Conservation (phyloP, 192 early-diverging fungal species). For the Borealophlyctis nickersoniae region DNA sequence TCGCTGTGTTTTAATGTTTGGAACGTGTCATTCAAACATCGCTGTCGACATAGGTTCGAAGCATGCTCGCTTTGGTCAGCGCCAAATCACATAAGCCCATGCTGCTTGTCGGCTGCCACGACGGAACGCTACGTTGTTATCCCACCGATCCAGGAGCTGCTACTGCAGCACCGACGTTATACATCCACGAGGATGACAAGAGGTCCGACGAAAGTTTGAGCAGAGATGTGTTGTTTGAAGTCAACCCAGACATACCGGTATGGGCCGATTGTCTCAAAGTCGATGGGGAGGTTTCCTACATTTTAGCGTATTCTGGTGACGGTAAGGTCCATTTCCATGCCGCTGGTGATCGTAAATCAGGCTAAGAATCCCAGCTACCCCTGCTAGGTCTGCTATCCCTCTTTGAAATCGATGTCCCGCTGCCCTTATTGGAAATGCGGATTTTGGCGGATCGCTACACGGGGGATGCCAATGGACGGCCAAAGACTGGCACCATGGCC, state of each 20-base stretch:
- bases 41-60: neutral
- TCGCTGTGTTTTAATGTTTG: neutral
- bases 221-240: too few relatives aligned
- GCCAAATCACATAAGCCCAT: constrained; percentile 14
- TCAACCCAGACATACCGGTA: too few relatives aligned
- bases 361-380: neutral
- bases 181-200: constrained; percentile 18
- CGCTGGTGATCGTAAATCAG: neutral
- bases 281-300: neutral
- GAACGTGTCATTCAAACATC: neutral
- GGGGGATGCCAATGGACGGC: neutral
- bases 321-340: constrained; percentile 8
- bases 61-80: neutral
- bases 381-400: constrained; percentile 23
- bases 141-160: constrained; percentile 19
- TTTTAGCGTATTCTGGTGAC: constrained; percentile 22
- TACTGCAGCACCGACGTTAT: constrained; percentile 20
- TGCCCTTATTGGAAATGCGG: constrained; percentile 23
- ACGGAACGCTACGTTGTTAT: constrained; percentile 26
- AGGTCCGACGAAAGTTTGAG: neutral
- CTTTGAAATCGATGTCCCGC: constrained; percentile 3
- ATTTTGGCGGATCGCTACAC: constrained; percentile 26
- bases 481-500: neutral
- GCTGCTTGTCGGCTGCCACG: constrained; percentile 24
- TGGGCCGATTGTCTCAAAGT: constrained; percentile 20